phyloP scores from a whole-genome alignment of 371 early-diverging fungal genomes.

The Apophysomyces variabilis region DNA sequence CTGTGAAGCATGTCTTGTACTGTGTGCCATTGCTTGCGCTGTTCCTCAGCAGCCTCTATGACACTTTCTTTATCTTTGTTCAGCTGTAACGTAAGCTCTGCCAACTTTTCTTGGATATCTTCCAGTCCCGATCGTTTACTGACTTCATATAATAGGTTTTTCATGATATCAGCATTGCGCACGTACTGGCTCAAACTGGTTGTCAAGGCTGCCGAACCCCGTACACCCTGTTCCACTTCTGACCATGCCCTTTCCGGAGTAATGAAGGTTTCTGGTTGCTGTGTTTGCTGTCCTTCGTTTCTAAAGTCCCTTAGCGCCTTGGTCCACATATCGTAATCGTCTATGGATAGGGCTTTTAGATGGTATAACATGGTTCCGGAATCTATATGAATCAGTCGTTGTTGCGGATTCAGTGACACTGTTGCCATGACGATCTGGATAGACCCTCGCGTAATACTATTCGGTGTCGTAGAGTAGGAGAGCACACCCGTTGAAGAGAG shows the following conservation, averaged over 20 bases:
- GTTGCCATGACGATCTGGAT: slow-evolving; percentile 69
- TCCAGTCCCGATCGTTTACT: slow-evolving; percentile 11
- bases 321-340: slow-evolving; percentile 78
- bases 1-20: slow-evolving; percentile 12
- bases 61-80: slow-evolving; percentile 15
- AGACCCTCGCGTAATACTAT: slow-evolving; percentile 75
- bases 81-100: slow-evolving; percentile 12
- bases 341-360: slow-evolving; percentile 68
- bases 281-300: slow-evolving; percentile 10
- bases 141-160: slow-evolving; percentile 17
- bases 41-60: slow-evolving; percentile 11
- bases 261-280: neutral
- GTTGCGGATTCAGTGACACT: slow-evolving; percentile 64
- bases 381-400: slow-evolving; percentile 81
- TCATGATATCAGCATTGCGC: slow-evolving; percentile 18
- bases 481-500: slow-evolving; percentile 62
- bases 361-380: slow-evolving; percentile 80
- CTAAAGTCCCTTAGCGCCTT: slow-evolving; percentile 36
- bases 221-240: slow-evolving; percentile 13
- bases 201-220: slow-evolving; percentile 13
- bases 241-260: slow-evolving; percentile 9
- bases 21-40: slow-evolving; percentile 18
- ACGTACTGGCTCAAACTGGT: slow-evolving; percentile 9
- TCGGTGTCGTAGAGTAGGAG: slow-evolving; percentile 63
- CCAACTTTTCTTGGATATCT: slow-evolving; percentile 12